Evolutionary conservation across 495 filamentous ascomycete genomes (phyloP).

Genomic region (Talaromyces proteolyticus): DNA sequence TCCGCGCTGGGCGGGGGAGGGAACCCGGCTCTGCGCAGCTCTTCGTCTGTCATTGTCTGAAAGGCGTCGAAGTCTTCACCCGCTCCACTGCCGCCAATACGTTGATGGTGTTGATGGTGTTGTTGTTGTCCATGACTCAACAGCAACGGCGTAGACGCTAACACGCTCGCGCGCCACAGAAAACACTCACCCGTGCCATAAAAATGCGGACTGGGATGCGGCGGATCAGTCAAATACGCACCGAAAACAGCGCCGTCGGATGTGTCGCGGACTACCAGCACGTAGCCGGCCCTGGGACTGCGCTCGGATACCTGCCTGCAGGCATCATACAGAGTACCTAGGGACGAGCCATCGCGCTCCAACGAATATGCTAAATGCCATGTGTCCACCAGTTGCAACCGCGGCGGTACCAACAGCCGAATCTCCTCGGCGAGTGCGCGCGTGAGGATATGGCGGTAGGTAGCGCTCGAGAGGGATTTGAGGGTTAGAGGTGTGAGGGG

Average conservation of each 20-base stretch:
- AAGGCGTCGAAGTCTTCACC: not conserved
- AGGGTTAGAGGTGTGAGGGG: slow-evolving; percentile 52
- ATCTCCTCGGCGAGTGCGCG: slow-evolving; percentile 87
- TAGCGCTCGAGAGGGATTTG: slow-evolving; percentile 20
- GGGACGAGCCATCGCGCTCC: slow-evolving; percentile 85
- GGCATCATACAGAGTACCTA: slow-evolving; percentile 80
- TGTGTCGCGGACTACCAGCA: slow-evolving; percentile 77
- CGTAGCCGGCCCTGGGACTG: slow-evolving; percentile 73
- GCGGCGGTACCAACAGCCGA: slow-evolving; percentile 76
- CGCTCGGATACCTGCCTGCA: slow-evolving; percentile 51
- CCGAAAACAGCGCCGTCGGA: slow-evolving; percentile 66
- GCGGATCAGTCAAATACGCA: slow-evolving; percentile 86
- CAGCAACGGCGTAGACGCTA: slow-evolving; percentile 26
- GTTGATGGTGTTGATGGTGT: not conserved
- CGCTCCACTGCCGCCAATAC: not conserved
- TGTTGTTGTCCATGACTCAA: not conserved
- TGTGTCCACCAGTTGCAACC: slow-evolving; percentile 78
- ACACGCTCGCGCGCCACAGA: slow-evolving; percentile 78
- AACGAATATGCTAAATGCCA: slow-evolving; percentile 87
- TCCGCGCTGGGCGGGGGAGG: slow-evolving; percentile 74
- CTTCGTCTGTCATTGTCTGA: slow-evolving; percentile 25
- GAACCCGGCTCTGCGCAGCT: slow-evolving; percentile 33
- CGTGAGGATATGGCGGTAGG: slow-evolving; percentile 51
- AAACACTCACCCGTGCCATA: slow-evolving; percentile 97
- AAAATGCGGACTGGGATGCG: slow-evolving; percentile 75